Percentiles rank a stretch among this genome's conserved stretches.
Evolutionary conservation across 2,329 filamentous ascomycete species (phyloP).

Genomic region (Colletotrichum sp.): DNA sequence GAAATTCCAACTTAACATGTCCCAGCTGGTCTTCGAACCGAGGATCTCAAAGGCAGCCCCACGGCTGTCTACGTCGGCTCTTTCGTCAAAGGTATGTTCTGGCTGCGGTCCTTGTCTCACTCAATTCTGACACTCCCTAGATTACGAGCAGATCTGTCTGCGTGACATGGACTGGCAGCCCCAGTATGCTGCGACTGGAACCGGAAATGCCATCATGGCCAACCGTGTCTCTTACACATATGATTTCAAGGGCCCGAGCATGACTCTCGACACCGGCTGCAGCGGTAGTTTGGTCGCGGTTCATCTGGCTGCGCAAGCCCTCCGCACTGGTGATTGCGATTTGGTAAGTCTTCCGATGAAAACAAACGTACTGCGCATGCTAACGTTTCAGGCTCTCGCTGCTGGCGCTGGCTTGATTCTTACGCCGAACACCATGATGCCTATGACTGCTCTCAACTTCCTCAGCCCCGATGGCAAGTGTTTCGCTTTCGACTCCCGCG

Average conservation of each 20-base stretch:
- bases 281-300: constrained; percentile 60
- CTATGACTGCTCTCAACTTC: constrained; percentile 60
- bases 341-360: constrained; percentile 30
- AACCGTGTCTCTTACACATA: constrained; percentile 63
- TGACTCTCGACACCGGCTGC: constrained; percentile 65
- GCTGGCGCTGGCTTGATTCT: constrained; percentile 59
- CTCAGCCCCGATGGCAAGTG: constrained; percentile 55
- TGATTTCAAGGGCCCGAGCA: constrained; percentile 58
- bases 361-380: background rate
- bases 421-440: constrained; percentile 59
- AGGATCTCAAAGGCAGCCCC: constrained; percentile 47
- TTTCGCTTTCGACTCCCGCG: constrained; percentile 61
- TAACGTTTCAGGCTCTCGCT: constrained; percentile 46
- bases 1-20: background rate
- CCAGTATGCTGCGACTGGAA: constrained; percentile 58
- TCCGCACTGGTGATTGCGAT: constrained; percentile 49
- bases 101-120: background rate
- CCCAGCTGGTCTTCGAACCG: constrained; percentile 47
- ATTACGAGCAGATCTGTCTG: constrained; percentile 56
- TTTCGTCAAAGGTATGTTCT: constrained; percentile 49
- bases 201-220: constrained; percentile 56
- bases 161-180: constrained; percentile 55
- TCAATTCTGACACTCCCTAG: constrained; percentile 28
- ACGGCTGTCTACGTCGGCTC: constrained; percentile 56
- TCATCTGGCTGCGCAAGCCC: constrained; percentile 55